Conservation (phyloP, 2,329 filamentous ascomycete genomes). For the Penicillium sclerotigenum region DNA sequence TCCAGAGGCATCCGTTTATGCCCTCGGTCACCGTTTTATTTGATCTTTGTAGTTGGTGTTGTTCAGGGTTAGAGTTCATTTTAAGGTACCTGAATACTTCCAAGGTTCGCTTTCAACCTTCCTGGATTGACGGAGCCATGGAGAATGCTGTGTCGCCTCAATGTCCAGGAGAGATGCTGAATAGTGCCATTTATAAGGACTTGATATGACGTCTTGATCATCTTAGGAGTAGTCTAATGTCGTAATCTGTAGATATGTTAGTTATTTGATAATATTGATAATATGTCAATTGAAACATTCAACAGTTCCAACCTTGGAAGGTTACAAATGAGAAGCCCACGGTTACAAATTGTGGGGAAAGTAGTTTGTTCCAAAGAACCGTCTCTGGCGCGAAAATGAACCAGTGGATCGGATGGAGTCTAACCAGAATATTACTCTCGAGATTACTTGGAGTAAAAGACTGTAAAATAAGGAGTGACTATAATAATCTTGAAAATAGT, state of each 20-base stretch:
- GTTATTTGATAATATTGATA: not conserved
- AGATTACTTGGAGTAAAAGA: too few relatives aligned
- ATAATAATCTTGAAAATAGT: too few relatives aligned
- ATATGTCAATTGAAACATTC: too few relatives aligned
- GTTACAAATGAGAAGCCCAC: not conserved
- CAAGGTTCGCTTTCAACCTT: not conserved
- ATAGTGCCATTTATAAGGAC: too few relatives aligned
- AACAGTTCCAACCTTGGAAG: too few relatives aligned
- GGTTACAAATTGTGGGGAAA: not conserved
- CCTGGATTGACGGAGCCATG: too few relatives aligned
- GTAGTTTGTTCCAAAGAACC: slow-evolving; percentile 18
- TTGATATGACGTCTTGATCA: not conserved
- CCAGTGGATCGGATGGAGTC: slow-evolving; percentile 13
- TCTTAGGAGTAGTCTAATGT: not conserved
- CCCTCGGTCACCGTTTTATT: not conserved
- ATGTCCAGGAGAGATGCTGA: too few relatives aligned
- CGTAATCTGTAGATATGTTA: not conserved
- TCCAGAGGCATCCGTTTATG: not conserved
- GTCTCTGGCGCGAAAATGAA: not conserved
- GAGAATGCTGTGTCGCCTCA: too few relatives aligned
- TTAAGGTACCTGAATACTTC: not conserved
- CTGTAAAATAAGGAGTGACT: too few relatives aligned
- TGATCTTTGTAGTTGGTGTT: not conserved
- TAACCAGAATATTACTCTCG: slow-evolving; percentile 2
- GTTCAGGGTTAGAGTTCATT: not conserved